These are phyloP conservation scores for Bruguiera hainesii DNA, from an alignment of 441 rosid species.

Conservation along the genomic window DNA sequence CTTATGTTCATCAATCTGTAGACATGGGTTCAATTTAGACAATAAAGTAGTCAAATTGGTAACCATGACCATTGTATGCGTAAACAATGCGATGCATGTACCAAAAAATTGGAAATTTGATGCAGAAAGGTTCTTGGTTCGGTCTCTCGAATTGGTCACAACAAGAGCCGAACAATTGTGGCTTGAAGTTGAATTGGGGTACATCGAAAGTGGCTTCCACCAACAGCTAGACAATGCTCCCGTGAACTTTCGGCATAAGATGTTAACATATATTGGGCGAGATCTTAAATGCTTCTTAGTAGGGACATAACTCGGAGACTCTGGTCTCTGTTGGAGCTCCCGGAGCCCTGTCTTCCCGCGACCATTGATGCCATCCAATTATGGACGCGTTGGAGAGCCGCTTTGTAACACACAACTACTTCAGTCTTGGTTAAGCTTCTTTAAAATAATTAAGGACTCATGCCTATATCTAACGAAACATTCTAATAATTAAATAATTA, in stretches of 20 bases:
- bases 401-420: slow-evolving; percentile 1
- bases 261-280: slow-evolving; percentile 11
- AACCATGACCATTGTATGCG: no score
- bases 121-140: slow-evolving; percentile 27
- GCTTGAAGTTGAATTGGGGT: slow-evolving; percentile 14
- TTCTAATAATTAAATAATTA: no score
- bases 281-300: background rate
- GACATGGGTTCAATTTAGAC: slow-evolving; percentile 24
- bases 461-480: background rate
- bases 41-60: no score
- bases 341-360: background rate
- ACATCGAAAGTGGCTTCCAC: slow-evolving; percentile 30
- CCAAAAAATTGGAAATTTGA: background rate
- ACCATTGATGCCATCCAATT: background rate
- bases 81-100: no score
- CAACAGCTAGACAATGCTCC: slow-evolving; percentile 17
- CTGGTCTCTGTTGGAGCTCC: background rate
- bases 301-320: background rate
- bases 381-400: slow-evolving; percentile 11
- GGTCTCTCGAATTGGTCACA: slow-evolving; percentile 25
- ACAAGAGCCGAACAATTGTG: background rate
- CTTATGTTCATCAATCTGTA: slow-evolving; percentile 21
- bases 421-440: background rate
- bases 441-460: background rate
- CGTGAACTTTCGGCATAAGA: slow-evolving; percentile 23